Evolutionary conservation across 2,329 filamentous ascomycete genomes (phyloP), one percentile per base, ranked within the genome.

Genomic region (Paraconiothyrium brasiliense): DNA sequence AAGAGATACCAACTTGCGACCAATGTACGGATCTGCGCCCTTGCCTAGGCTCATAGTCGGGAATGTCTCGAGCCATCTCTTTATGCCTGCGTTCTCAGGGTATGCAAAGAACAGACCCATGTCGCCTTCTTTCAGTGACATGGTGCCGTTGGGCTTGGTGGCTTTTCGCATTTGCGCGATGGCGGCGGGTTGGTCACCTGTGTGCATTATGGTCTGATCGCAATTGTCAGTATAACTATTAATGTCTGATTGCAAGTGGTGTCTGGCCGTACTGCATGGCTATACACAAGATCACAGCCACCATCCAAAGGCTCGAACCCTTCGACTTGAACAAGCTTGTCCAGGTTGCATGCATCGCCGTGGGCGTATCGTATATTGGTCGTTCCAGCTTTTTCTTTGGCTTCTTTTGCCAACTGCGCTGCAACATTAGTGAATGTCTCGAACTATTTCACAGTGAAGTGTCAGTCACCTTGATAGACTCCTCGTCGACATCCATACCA

Each of bases 31-130:
- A 41, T 41, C 50, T 20, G 50, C 50, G 14, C 50, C 50, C 27
- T 54, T 54, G 20, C 34, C 37, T 34, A 54, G 35, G 11, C 50
- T 34, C 3, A 54, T 37, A 22, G 27, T 34, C 4, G 50, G 50
- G 14, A 54, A 54, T 4, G 50, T 54, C 22, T 54, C 50, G 11
- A 54, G 50, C 50, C 50, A 54, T 14, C 30, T 39, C 50, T 54
- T 54, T 13, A 54, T 41, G 35, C 50, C 50, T 30, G 50, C 22
- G 22, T 54, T 54, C 13, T 54, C 50, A 5, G 50, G 50, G 14
- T 54, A 54, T n/a, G 50, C 50, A 22, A 54, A 54, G 35, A 54
- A 54, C 3, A 54, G 22, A 6, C 50, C 50, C 50, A 54, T 54
- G 22, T 54, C 50, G 11, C 50, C 50, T 43, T 54, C 50, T 4